Base-by-base conservation (phyloP, 2,329 filamentous ascomycete genomes). In the Fusarium protoensiforme region DNA sequence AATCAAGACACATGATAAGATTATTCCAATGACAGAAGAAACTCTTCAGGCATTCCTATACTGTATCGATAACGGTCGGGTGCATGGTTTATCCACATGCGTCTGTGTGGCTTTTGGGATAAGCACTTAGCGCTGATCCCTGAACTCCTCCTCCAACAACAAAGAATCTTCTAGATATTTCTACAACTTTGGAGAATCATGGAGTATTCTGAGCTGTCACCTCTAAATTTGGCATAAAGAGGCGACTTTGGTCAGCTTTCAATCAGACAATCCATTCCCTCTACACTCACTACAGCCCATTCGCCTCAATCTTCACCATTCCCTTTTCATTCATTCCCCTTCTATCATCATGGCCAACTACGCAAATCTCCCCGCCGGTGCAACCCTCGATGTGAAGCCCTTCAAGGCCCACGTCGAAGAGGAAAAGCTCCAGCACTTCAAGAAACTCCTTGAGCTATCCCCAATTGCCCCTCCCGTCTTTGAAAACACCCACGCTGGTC, bases 391-490 rank as follows among this genome's bases (percentile, higher is more conserved):
- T 3, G 46, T 51, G 10, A 51, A 51, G 18, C 46, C 46, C 2
- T 51, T 51, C 24, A 31, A 31, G 24, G 46, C 46, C n/a, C 24
- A 51, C 18, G 46, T 51, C 4, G 24, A 7, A 18, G 46, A 51
- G 13, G 46, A 51, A 7, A 51, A 51, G 18, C 46, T 51, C 18
- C 24, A 81, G 18, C 83, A 87, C 16, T 84, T 89, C 68, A 81
- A 83, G 62, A 80, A 84, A 5, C 79, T 89, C 2, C 74, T 89
- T 11, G 81, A 81, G 57, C 77, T 88, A 6, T 86, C 87, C 5
- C 85, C 83, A 56, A 80, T 89, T 14, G 87, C 83, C 0, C 85
- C 86, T 2, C 75, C 79, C 5, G 86, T 85, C 2, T 89, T 83
- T 43, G 87, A 88, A 73, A 88, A 87, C 75, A 78, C 79, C 20